Evolutionary conservation across 129 eudicot species (phyloP), one percentile per base, ranked within the genome.

Genomic region (Ambrosia artemisiifolia): DNA sequence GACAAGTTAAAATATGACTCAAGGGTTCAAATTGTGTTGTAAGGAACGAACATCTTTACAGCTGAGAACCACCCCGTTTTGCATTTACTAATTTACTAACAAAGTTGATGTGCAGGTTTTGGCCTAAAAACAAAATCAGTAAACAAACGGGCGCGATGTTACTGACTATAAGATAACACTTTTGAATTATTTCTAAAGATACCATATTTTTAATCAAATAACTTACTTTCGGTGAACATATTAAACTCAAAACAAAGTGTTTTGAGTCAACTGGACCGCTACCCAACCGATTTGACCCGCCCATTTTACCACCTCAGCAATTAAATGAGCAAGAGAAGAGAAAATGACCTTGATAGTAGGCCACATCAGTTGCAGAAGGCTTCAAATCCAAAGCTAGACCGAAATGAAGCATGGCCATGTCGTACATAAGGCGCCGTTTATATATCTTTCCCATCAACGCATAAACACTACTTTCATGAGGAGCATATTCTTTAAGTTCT

Each of bases 301-400:
- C 48, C 47, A 16, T 63, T 57, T 43, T 38, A 28, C 20, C n/a
- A 71, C 7, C n/a, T 63, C 16, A 56, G 34, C 6, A 57, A 11
- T 32, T 16, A 59, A 72, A 7, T 30, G 19, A 59, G 28, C 43
- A 3, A 35, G 42, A 74, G 28, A 32, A 35, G 5, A 11, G 75
- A 66, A 67, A 61, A 13, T 32, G 19, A 95, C 99, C 99, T 95
- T 95, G 43, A 95, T 95, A 60, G 88, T 77, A 76, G n/a, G 99
- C 97, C 64, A 95, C 99, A 82, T 95, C 99, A 0, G 99, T 83
- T 46, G 99, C 96, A 30, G 99, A 84, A 77, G 99, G 99, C 83
- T 95, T 95, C 83, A 95, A 74, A 84, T 95, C 99, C 84, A 95
- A 80, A 38, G 97, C 97, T 12, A 88, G 79, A 81, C 99, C 99